Base-by-base conservation (phyloP, 768 basidiomycete genomes). In the Collybiopsis luxurians region DNA sequence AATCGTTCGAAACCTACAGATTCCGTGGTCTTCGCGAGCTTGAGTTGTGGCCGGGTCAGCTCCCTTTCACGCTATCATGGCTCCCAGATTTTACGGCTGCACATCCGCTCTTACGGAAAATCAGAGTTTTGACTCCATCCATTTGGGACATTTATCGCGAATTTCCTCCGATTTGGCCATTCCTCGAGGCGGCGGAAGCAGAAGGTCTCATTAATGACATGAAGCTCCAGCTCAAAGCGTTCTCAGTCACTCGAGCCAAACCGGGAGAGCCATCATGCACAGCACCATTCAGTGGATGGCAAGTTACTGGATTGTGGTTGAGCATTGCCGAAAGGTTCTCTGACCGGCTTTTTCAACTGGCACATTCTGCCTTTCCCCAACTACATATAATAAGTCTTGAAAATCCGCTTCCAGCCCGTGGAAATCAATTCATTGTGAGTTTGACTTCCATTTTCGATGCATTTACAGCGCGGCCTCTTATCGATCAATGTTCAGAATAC, bases 251-350 rank as follows among this genome's bases (percentile, higher is more conserved):
- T 23, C 34, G 50, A 26, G 15, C 9, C 2, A 51, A 12, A 27
- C 36, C 9, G 50, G 34, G 15, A 13, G n/a, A 13, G 0, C 34
- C 19, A 19, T 19, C 48, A 2, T n/a, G 21, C 13, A 21, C 48
- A 36, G 11, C 30, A 10, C n/a, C 1, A 10, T n/a, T 31, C 21
- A 3, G 5, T 13, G 50, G 50, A 4, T 51, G 50, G 50, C 21
- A 51, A n/a, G 50, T 51, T 12, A 36, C 50, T 19, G 36, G 50
- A 2, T 39, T 51, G 17, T 51, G 50, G 50, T 51, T 51, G 12
- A 36, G 50, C 36, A 21, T 51, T n/a, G n/a, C 50, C 23, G 23
- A 51, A n/a, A 36, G 36, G 36, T 51, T 34, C 4, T 51, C 50
- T 4, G 23, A 34, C 21, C 50, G 50, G 36, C 31, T 51, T 17